Conservation (phyloP, 306 rosid genomes). For the Rubus idaeus region DNA sequence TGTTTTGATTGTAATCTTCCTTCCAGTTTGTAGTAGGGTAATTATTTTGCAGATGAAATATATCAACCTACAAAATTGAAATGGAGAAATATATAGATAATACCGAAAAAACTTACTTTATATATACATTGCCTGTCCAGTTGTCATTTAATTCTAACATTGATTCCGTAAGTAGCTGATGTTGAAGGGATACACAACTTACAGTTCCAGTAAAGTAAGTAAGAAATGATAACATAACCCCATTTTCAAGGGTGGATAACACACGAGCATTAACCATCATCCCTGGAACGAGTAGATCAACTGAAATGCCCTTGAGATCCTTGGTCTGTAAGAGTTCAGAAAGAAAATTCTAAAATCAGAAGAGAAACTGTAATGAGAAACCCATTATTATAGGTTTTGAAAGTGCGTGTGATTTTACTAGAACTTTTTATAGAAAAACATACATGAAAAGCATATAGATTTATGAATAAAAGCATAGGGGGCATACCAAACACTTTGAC, state of each 20-base stretch:
- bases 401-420: neutral
- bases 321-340: slow-evolving; percentile 58
- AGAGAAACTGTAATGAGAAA: slow-evolving; percentile 7
- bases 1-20: slow-evolving; percentile 60
- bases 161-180: slow-evolving; percentile 4
- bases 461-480: slow-evolving; percentile 4
- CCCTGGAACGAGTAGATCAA: slow-evolving; percentile 91
- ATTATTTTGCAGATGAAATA: slow-evolving; percentile 74
- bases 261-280: slow-evolving; percentile 90
- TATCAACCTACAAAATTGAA: slow-evolving; percentile 64
- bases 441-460: neutral
- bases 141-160: slow-evolving; percentile 24
- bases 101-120: neutral
- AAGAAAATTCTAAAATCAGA: slow-evolving; percentile 23
- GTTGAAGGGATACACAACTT: slow-evolving; percentile 37
- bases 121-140: neutral
- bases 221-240: slow-evolving; percentile 85
- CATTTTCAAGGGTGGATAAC: slow-evolving; percentile 83
- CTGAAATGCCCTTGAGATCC: slow-evolving; percentile 84
- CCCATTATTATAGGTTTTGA: neutral
- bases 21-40: slow-evolving; percentile 69
- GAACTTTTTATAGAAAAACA: neutral
- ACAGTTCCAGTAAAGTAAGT: slow-evolving; percentile 96
- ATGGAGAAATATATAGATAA: slow-evolving; percentile 8
- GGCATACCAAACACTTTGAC: slow-evolving; percentile 75